These are phyloP conservation scores for Ascochyta viciae-villosae DNA, from an alignment of 2,329 filamentous ascomycete genomes.

Conservation along the genomic window DNA sequence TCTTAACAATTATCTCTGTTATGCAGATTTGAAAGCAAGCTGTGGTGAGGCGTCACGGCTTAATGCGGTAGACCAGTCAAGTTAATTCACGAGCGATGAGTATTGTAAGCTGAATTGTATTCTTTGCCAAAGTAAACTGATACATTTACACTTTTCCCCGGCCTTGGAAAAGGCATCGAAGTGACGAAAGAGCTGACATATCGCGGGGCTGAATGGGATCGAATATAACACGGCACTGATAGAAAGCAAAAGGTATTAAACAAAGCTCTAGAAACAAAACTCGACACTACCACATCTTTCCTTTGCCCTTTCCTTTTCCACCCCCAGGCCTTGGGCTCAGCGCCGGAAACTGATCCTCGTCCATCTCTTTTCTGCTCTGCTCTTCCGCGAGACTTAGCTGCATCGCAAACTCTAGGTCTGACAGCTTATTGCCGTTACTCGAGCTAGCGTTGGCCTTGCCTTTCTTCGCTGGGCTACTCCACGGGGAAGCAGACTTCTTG, in stretches of 20 bases:
- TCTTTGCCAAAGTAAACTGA: neutral
- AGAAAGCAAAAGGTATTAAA: neutral
- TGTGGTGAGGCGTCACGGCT: too few relatives aligned
- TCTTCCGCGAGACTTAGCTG: slow-evolving; percentile 68
- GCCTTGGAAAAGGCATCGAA: neutral
- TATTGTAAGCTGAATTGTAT: neutral
- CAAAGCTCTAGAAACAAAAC: neutral
- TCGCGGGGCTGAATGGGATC: too few relatives aligned
- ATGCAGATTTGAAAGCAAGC: too few relatives aligned
- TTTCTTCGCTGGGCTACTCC: slow-evolving; percentile 36
- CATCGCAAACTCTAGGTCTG: slow-evolving; percentile 67
- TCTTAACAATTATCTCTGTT: too few relatives aligned
- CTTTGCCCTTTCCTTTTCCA: slow-evolving; percentile 43
- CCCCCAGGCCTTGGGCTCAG: slow-evolving; percentile 27
- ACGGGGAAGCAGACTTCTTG: slow-evolving; percentile 35
- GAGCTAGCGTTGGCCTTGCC: slow-evolving; percentile 42
- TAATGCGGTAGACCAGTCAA: too few relatives aligned
- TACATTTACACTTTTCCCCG: neutral
- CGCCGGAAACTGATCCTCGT: slow-evolving; percentile 40
- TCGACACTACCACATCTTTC: slow-evolving; percentile 25
- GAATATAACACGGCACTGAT: neutral
- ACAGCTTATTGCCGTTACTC: slow-evolving; percentile 54
- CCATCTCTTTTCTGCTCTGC: slow-evolving; percentile 53
- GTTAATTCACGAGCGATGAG: too few relatives aligned
- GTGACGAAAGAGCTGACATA: neutral